These are phyloP conservation scores for Ciborinia camelliae DNA, from an alignment of 2,329 filamentous ascomycete species.

Conservation along the genomic window DNA sequence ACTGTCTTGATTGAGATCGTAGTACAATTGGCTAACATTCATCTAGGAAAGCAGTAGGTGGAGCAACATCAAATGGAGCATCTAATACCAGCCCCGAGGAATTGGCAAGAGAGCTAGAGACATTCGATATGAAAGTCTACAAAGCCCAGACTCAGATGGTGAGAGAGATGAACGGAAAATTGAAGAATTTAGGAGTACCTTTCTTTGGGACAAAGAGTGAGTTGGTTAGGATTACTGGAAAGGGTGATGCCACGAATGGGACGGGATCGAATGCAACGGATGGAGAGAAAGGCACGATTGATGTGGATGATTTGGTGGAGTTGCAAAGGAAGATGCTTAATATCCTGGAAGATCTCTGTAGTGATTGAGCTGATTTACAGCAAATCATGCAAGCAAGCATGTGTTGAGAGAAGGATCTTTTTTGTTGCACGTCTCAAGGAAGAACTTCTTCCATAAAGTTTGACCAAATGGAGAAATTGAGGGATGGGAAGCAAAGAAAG, in stretches of 20 bases:
- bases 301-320: slow-evolving; percentile 42
- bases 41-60: slow-evolving; percentile 45
- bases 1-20: background rate
- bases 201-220: slow-evolving; percentile 54
- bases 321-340: slow-evolving; percentile 48
- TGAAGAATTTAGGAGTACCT: slow-evolving; percentile 56
- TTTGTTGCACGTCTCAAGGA: slow-evolving; percentile 22
- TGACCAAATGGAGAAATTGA: slow-evolving; percentile 13
- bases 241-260: slow-evolving; percentile 8
- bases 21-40: background rate
- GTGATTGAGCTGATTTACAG: slow-evolving; percentile 29
- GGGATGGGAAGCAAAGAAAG: background rate
- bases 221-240: slow-evolving; percentile 41
- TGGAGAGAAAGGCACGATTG: slow-evolving; percentile 36
- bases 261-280: slow-evolving; percentile 17
- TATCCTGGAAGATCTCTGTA: slow-evolving; percentile 49
- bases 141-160: slow-evolving; percentile 57
- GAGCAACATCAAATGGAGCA: slow-evolving; percentile 37
- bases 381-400: background rate
- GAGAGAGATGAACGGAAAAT: slow-evolving; percentile 51
- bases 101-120: slow-evolving; percentile 51
- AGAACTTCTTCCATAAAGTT: slow-evolving; percentile 16
- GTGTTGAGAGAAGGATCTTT: slow-evolving; percentile 7
- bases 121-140: slow-evolving; percentile 62
- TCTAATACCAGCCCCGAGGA: slow-evolving; percentile 39